phyloP scores from a whole-genome alignment of 192 early-diverging fungal species.

The Entomortierella lignicola region DNA sequence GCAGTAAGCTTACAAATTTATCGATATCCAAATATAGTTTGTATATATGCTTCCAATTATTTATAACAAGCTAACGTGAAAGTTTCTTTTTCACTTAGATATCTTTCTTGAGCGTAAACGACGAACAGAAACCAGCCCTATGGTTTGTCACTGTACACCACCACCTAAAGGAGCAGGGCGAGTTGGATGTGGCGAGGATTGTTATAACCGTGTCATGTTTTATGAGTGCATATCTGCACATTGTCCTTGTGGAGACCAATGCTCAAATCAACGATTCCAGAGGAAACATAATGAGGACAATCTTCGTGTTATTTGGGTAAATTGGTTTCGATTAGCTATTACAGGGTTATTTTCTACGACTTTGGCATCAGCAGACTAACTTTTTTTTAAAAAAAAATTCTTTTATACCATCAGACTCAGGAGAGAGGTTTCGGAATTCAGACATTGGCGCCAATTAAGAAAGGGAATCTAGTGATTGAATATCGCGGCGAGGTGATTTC shows the following conservation, averaged over 20 bases:
- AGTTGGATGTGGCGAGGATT: slow-evolving; percentile 74
- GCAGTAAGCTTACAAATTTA: too few species aligned
- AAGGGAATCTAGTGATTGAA: slow-evolving; percentile 76
- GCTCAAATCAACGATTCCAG: slow-evolving; percentile 85
- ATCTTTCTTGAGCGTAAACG: slow-evolving; percentile 83
- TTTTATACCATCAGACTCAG: slow-evolving; percentile 57
- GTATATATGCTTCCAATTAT: too few species aligned
- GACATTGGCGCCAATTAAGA: slow-evolving; percentile 62
- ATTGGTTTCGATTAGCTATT: slow-evolving; percentile 1
- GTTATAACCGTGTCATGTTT: slow-evolving; percentile 80
- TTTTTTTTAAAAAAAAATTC: not conserved
- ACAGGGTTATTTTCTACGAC: too few species aligned
- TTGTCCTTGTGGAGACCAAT: slow-evolving; percentile 76
- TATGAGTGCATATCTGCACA: slow-evolving; percentile 77
- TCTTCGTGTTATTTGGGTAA: slow-evolving; percentile 75
- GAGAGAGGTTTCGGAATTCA: slow-evolving; percentile 79
- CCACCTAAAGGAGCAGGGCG: slow-evolving; percentile 66
- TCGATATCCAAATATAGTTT: too few species aligned
- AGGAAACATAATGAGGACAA: slow-evolving; percentile 58
- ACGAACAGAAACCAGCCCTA: slow-evolving; percentile 54
- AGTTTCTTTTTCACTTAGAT: slow-evolving; percentile 55
- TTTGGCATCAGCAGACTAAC: too few species aligned
- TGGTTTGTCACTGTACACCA: slow-evolving; percentile 70
- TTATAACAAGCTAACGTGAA: not conserved
- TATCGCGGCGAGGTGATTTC: slow-evolving; percentile 89